phyloP scores from a whole-genome alignment of 2,329 filamentous ascomycete genomes.

The Helotiales sp. region DNA sequence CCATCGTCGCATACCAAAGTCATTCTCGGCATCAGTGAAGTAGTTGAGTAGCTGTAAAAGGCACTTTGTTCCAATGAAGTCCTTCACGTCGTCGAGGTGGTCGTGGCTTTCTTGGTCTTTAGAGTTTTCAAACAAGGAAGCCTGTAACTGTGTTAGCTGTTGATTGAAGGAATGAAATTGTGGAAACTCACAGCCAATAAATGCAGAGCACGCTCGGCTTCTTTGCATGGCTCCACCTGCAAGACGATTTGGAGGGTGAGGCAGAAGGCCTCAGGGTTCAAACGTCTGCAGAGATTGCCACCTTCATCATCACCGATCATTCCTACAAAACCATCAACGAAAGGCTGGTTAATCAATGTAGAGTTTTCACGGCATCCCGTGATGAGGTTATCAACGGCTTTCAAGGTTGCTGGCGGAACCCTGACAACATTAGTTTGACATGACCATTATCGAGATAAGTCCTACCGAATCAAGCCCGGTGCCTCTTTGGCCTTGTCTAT shows the following conservation, averaged over 20 bases:
- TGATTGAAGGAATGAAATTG: background rate
- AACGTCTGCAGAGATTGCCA: constrained; percentile 29
- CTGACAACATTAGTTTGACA: background rate
- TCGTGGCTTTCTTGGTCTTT: background rate
- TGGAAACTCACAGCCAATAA: constrained; percentile 36
- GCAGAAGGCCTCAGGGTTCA: constrained; percentile 31
- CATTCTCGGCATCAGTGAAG: constrained; percentile 29
- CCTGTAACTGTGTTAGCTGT: constrained; percentile 25
- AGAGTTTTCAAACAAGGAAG: constrained; percentile 24
- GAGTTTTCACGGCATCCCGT: constrained; percentile 12
- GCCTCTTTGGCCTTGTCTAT: background rate
- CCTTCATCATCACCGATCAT: constrained; percentile 28
- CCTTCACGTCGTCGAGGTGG: constrained; percentile 22
- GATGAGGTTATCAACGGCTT: constrained; percentile 21
- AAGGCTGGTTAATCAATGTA: background rate
- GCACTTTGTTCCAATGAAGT: constrained; percentile 30
- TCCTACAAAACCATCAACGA: constrained; percentile 1
- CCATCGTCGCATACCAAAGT: constrained; percentile 36
- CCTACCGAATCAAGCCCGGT: background rate
- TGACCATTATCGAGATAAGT: background rate
- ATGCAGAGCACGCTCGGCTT: constrained; percentile 36
- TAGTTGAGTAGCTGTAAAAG: constrained; percentile 28
- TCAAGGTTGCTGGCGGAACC: background rate
- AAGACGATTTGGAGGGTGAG: constrained; percentile 32
- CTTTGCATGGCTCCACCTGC: constrained; percentile 27